Evolutionary conservation across 2,329 filamentous ascomycete species (phyloP), one percentile per base, ranked within the genome.

Genomic region (Talaromyces sp.): DNA sequence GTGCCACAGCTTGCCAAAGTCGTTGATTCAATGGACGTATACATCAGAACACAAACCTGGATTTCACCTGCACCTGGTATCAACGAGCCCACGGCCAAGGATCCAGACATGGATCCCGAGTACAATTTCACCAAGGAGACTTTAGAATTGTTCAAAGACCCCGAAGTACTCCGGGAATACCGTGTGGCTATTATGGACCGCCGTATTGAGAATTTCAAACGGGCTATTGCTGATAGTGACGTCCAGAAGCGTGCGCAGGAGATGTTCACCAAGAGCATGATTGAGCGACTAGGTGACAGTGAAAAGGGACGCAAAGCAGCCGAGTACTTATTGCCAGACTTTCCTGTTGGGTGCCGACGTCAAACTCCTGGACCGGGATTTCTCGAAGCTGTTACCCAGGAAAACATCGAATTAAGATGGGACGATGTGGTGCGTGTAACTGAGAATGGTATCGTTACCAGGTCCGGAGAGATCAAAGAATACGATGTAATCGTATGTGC

Each of bases 401-500:
- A 43, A 19, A 43, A 43, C 3, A 19, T 43, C 41, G 41, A 43
- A 43, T 2, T 43, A 8, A 43, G 41, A 43, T 43, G 41, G 41
- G n/a, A 43, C 41, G 41, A 43, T 19, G 41, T 43, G 2, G 41
- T 43, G 3, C 41, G 41, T 19, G 16, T 43, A 3, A 43, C 41
- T 1, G 41, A 43, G n/a, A 43, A 19, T 19, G 41, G 41, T 11
- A 19, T 43, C 16, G 41, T 43, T 2, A 43, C 41, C n/a, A 16
- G 41, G 16, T 43, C 41, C n/a, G 41, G 41, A 43, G 41, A 19
- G n/a, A 43, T 3, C 2, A 43, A 43, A 43, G 41, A 43, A 43
- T 43, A 43, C 10, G 41, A 43, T 19, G 41, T 43, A n/a, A 43
- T 43, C 3, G 41, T 43, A 6, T 80, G 78, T 67, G 78, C 79